phyloP scores from a whole-genome alignment of 306 rosid species.

The Quercus engelmannii region DNA sequence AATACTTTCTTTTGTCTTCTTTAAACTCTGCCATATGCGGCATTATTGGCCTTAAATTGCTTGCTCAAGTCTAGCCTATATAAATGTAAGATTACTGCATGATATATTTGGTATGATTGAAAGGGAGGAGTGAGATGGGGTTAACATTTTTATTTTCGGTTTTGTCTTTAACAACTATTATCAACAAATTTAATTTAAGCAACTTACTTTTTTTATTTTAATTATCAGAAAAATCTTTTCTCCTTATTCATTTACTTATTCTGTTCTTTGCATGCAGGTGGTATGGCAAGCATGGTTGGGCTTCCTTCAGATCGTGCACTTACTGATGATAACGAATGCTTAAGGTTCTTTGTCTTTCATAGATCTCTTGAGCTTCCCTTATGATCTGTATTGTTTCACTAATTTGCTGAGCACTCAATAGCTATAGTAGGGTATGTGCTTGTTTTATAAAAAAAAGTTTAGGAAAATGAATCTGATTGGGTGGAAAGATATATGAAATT shows the following conservation, averaged over 20 bases:
- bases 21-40: neutral
- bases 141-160: neutral
- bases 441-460: neutral
- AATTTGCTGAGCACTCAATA: constrained; percentile 12
- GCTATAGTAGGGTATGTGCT: neutral
- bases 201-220: neutral
- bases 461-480: neutral
- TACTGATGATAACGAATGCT: constrained; percentile 78
- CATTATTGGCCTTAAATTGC: neutral
- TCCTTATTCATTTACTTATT: constrained; percentile 14
- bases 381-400: neutral
- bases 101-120: neutral
- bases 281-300: constrained; percentile 85
- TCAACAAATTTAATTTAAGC: neutral
- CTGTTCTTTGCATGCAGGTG: constrained; percentile 43
- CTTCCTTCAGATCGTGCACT: constrained; percentile 96
- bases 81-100: neutral
- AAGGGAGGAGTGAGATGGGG: neutral
- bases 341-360: constrained; percentile 53
- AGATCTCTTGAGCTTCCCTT: constrained; percentile 16
- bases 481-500: neutral
- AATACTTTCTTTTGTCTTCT: neutral
- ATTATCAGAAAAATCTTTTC: neutral
- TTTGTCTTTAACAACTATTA: neutral
- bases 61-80: neutral